Base-by-base conservation (phyloP, 1,139 yeast species). In the Zygoascus meyerae region DNA sequence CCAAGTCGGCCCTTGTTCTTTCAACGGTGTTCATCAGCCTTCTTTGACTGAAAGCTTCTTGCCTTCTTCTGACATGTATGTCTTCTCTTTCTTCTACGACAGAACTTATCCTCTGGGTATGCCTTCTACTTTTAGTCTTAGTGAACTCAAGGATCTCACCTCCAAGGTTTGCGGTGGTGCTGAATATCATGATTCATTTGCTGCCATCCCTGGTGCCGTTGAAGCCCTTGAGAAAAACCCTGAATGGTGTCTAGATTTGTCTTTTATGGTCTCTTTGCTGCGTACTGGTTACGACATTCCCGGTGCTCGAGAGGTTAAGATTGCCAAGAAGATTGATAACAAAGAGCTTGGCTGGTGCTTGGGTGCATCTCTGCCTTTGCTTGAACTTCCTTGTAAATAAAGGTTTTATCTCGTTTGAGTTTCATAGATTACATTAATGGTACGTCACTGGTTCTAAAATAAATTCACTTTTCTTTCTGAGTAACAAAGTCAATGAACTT, bases 321-420 rank as follows among this genome's bases (percentile, higher is more conserved):
- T 97, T 6, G 97, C 97, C 7, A 80, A 86, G 70, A 87, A 79
- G 62, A 87, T 92, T 56, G 84, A 81, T 50, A 80, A 81, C 60
- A 89, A 86, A 60, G 98, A 92, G 68, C 74, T 92, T 46, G 98
- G 97, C 32, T 92, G 99, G 99, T 92, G 98, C 70, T 74, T 92
- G 52, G 99, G 99, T 56, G 98, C 98, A 2, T 86, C 97, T 1
- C 74, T 92, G 60, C 97, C 97, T 2, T 72, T 92, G 56, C 73
- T 92, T 96, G 96, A 75, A 71, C 48, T 89, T 96, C 70, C 49
- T 8, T 36, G 45, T 37, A 36, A 34, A 33, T 21, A 21, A 21
- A 21, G 26, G 26, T 21, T 21, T 21, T 7, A 18, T n/a, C 16
- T 37, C 9, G 30, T 21, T 37, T 37, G 31, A 37, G 12, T 37